phyloP scores from a whole-genome alignment of 129 eudicot genomes.

The Flaveria robusta region DNA sequence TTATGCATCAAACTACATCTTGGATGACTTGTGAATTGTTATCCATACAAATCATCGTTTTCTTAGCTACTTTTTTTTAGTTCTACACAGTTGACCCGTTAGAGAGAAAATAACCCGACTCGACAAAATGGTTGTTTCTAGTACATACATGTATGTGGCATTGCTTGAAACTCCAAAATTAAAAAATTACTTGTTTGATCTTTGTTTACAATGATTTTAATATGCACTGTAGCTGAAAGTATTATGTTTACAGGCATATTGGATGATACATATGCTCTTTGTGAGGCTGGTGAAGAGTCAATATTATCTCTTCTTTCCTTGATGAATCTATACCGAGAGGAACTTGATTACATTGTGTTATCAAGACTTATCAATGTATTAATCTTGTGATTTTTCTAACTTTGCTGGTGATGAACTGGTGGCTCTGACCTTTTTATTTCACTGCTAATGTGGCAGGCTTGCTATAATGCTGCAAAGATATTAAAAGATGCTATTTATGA shows the following conservation, averaged over 20 bases:
- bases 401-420: constrained; percentile 13
- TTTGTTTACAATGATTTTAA: constrained; percentile 21
- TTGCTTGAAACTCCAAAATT: not conserved
- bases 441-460: constrained; percentile 39
- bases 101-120: not conserved
- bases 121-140: not conserved
- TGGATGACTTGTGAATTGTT: too few species aligned
- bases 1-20: too few species aligned
- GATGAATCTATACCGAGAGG: constrained; percentile 42
- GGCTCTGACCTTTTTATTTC: constrained; percentile 24
- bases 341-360: constrained; percentile 47
- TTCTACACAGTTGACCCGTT: constrained; percentile 1
- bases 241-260: constrained; percentile 42
- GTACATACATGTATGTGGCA: not conserved
- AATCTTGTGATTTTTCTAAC: constrained; percentile 9
- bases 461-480: constrained; percentile 42
- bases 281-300: constrained; percentile 50
- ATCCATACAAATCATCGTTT: not conserved
- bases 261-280: constrained; percentile 61
- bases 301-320: constrained; percentile 44
- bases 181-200: not conserved
- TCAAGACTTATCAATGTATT: constrained; percentile 46
- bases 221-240: constrained; percentile 10
- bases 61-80: not conserved
- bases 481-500: constrained; percentile 51